phyloP scores from a whole-genome alignment of 768 basidiomycete species.

The Leccinum barrowsii region DNA sequence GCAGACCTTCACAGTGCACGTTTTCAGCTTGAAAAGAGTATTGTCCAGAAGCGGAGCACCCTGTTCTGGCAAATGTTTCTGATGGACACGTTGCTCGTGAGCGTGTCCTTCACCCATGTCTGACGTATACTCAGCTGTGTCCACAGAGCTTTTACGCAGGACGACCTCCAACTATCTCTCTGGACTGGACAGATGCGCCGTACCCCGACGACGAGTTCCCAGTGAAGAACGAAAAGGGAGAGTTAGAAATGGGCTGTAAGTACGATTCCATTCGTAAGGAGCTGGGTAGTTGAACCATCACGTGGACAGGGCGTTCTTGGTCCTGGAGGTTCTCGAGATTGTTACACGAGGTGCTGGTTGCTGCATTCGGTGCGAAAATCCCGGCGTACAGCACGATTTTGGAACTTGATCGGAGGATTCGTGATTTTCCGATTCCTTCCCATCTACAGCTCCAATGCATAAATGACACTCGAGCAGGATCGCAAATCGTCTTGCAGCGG shows the following conservation, averaged over 20 bases:
- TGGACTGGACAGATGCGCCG: constrained; percentile 52
- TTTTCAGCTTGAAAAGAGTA: constrained; percentile 52
- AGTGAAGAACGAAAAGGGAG: constrained; percentile 31
- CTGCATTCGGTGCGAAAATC: constrained; percentile 49
- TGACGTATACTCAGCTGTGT: not conserved
- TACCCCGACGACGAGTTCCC: constrained; percentile 46
- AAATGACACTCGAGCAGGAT: constrained; percentile 13
- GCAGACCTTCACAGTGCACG: constrained; percentile 53
- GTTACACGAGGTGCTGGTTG: constrained; percentile 47
- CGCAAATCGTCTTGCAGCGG: constrained; percentile 36
- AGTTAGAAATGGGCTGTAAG: constrained; percentile 43
- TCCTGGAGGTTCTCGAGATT: constrained; percentile 51
- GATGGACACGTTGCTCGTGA: constrained; percentile 60
- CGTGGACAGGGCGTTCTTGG: constrained; percentile 51
- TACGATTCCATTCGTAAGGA: not conserved
- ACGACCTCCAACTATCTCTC: constrained; percentile 53
- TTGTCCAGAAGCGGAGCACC: constrained; percentile 45
- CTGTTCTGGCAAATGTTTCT: constrained; percentile 71
- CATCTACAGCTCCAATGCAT: constrained; percentile 39
- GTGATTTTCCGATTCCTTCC: constrained; percentile 54
- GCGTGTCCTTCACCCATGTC: constrained; percentile 4
- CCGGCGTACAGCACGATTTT: constrained; percentile 52
- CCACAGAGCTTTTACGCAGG: constrained; percentile 59
- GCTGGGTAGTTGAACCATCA: not conserved
- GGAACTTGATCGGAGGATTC: constrained; percentile 56